Base-by-base conservation (phyloP, 78 protist species). In the Paratrimastix pyriformis region DNA sequence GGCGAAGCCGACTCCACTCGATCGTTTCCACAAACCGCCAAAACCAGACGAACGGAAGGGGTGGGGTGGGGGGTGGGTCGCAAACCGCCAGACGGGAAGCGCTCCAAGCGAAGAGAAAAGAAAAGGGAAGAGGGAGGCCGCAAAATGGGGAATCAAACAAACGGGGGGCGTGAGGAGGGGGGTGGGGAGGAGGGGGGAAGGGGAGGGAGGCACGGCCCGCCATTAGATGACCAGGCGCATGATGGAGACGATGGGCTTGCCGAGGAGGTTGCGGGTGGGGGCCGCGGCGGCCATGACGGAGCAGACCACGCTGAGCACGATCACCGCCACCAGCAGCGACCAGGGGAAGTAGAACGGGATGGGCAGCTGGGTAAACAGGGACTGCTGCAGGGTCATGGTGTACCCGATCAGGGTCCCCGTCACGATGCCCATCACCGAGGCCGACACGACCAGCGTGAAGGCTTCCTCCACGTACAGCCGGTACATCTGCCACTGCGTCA, bases 401-500 rank as follows among this genome's bases (percentile, higher is more conserved):
- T 66, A 87, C 30, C 91, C 87, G n/a, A 38, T 15, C 7, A 59
- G 3, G 4, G 13, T 38, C 40, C 62, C 57, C 15, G 75, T 43
- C 32, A 35, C 18, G 38, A 86, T 55, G 33, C 95, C 97, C 11
- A 91, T 38, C 32, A 90, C 7, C 1, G 93, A 86, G 1, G 95
- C 72, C 1, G 90, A n/a, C 8, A 90, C 9, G 15, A 92, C 91
- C 11, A 92, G 75, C 7, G 89, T 80, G 15, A 90, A 84, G 32
- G 95, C 87, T 74, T 92, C 97, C n/a, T 81, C 84, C 48, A 86
- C 60, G 80, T 89, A 92, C 30, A 92, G 29, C 39, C 93, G 68
- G 9, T 0, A 8, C 39, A 79, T 15, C 46, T 21, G 26, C 6
- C 13, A 3, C 50, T 7, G 50, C 21, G 26, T 0, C 38, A 50